Evolutionary conservation across 225 moss, liverwort and hornwort species (phyloP).

Genomic region (Polytrichum commune): DNA sequence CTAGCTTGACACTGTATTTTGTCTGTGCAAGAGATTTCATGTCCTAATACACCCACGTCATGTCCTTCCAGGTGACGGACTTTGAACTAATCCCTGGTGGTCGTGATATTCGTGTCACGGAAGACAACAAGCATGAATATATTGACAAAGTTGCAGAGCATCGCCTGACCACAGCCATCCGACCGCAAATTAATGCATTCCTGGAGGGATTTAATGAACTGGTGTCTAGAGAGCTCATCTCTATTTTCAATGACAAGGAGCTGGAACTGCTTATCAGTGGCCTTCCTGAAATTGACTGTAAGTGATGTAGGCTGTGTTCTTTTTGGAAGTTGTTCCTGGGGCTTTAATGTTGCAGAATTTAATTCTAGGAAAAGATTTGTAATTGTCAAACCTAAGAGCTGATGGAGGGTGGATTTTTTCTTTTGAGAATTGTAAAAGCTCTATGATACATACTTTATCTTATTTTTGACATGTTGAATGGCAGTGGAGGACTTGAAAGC

Average conservation of each 20-base stretch:
- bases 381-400: no score
- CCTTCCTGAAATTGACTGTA: constrained; percentile 91
- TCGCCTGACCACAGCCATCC: constrained; percentile 96
- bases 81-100: constrained; percentile 91
- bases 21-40: no score
- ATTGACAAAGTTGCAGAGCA: constrained; percentile 97
- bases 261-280: constrained; percentile 95
- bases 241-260: constrained; percentile 98
- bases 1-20: no score
- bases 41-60: no score
- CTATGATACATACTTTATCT: background rate
- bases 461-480: constrained; percentile 8
- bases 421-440: no score
- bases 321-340: background rate
- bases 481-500: constrained; percentile 93
- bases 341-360: background rate
- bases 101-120: constrained; percentile 88
- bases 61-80: constrained; percentile 72
- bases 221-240: constrained; percentile 81
- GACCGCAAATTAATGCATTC: constrained; percentile 88
- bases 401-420: background rate
- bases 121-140: constrained; percentile 97
- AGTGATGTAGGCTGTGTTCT: constrained; percentile 26
- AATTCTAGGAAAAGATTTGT: background rate
- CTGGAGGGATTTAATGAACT: constrained; percentile 96